A percentile compares a stretch with the other conserved stretches of the same genome.
Evolutionary conservation across 108 stramenopile genomes (phyloP).

Genomic region (Mayamaea pseudoterrestris): DNA sequence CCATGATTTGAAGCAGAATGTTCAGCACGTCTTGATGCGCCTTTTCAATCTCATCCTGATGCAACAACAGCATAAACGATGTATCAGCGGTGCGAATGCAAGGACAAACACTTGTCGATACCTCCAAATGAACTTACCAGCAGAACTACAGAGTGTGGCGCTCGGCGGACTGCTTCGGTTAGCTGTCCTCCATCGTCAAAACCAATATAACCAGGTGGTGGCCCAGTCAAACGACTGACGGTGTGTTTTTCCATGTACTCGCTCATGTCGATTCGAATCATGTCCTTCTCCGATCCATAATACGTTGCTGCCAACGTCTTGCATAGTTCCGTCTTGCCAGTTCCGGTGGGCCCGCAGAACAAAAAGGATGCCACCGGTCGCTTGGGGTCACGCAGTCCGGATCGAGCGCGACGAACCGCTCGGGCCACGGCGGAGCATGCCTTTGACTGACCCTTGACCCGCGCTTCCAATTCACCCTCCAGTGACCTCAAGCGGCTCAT

Average conservation of each 20-base stretch:
- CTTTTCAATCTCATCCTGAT: conserved; percentile 97
- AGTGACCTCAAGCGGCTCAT: conserved; percentile 73
- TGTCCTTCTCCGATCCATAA: conserved; percentile 78
- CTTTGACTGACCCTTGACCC: conserved; percentile 82
- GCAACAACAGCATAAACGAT: conserved; percentile 4
- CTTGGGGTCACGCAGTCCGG: conserved; percentile 64
- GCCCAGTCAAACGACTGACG: conserved; percentile 82
- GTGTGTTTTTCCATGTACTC: conserved; percentile 89
- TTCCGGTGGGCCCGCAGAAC: conserved; percentile 89
- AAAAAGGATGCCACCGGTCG: conserved; percentile 81
- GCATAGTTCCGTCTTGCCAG: conserved; percentile 87
- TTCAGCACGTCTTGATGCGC: conserved; percentile 94
- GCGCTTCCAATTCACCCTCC: conserved; percentile 41
- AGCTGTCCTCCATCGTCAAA: conserved; percentile 95
- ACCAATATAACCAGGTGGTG: conserved; percentile 90
- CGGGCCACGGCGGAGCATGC: conserved; percentile 76
- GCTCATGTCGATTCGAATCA: conserved; percentile 91
- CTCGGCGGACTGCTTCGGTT: conserved; percentile 86
- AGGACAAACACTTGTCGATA: neutral
- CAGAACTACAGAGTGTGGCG: conserved; percentile 59
- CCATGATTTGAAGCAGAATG: conserved; percentile 89
- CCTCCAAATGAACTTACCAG: neutral
- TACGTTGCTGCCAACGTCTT: conserved; percentile 84
- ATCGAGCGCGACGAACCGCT: conserved; percentile 69
- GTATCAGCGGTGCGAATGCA: conserved; percentile 22